phyloP scores from a whole-genome alignment of 2,329 filamentous ascomycete species.

The Alternaria dauci region DNA sequence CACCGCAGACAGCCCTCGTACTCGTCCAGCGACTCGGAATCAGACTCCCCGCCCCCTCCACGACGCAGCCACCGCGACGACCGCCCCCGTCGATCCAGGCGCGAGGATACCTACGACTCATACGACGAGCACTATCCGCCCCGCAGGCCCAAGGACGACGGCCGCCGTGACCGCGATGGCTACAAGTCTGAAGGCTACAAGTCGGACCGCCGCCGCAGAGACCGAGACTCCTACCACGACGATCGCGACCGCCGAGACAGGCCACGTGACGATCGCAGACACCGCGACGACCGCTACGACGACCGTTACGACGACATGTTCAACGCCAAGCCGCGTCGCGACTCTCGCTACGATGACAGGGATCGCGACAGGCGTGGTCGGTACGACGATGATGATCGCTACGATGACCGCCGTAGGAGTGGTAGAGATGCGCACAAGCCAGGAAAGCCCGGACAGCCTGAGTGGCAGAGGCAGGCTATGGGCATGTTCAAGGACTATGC shows the following conservation, averaged over 20 bases:
- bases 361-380: slow-evolving; percentile 9
- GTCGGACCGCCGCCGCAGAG: slow-evolving; percentile 15
- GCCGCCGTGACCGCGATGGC: slow-evolving; percentile 31
- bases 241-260: slow-evolving; percentile 28
- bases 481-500: slow-evolving; percentile 46
- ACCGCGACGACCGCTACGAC: slow-evolving; percentile 29
- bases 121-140: slow-evolving; percentile 39
- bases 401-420: slow-evolving; percentile 23
- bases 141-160: slow-evolving; percentile 21
- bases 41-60: slow-evolving; percentile 32
- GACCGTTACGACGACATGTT: slow-evolving; percentile 34
- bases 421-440: slow-evolving; percentile 20
- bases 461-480: slow-evolving; percentile 46
- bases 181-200: slow-evolving; percentile 34
- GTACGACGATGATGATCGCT: slow-evolving; percentile 25
- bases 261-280: slow-evolving; percentile 24
- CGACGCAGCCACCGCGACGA: slow-evolving; percentile 33
- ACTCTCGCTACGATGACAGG: slow-evolving; percentile 24
- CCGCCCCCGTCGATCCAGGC: slow-evolving; percentile 23
- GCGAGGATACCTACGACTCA: slow-evolving; percentile 36
- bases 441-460: slow-evolving; percentile 27
- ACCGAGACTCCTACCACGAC: slow-evolving; percentile 13
- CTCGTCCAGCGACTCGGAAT: slow-evolving; percentile 26
- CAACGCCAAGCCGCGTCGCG: slow-evolving; percentile 22
- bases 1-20: slow-evolving; percentile 29